Base-by-base conservation (phyloP, 257 asterid species). In the Fraxinus pennsylvanica region DNA sequence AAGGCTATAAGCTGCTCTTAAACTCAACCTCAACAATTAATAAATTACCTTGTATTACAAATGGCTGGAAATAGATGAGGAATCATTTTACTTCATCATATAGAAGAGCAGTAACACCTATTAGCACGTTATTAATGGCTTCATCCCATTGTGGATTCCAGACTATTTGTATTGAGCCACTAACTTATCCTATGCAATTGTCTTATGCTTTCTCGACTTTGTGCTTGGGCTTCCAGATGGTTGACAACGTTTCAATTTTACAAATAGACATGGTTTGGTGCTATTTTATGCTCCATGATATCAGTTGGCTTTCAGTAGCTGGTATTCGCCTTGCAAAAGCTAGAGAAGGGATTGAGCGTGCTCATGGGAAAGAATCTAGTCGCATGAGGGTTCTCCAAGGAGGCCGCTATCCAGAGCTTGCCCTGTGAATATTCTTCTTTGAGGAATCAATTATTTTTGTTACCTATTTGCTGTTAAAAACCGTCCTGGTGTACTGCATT, bases 211-310 rank as follows among this genome's bases (percentile, higher is more conserved):
- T 50, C 21, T 47, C 5, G 50, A 73, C 36, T 78, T 85, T 33
- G 30, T 81, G 54, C 82, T 68, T 86, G 77, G 72, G 17, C 52
- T 75, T 77, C 22, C 88, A 93, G 98, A 89, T 93, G 98, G 89
- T 93, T 82, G 99, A 95, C 81, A 95, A 95, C 70, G 99, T 90
- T 45, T 71, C 98, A 30, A 89, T 95, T 80, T 91, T 93, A 70
- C 99, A 95, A 91, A 89, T 95, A 84, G 98, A 95, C 83, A 91
- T 95, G 91, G 99, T 95, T 69, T 95, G 98, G 99, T 95, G 99
- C 88, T 95, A 90, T 84, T 87, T 93, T 80, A 91, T 93, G 98
- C 97, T 95, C 57, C 93, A 88, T 6, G 99, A 95, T 87, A 93
- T 95, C 79, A 88, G 90, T 85, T 91, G 96, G 96, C 92, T 95